Conservation (phyloP, 371 early-diverging fungal species). For the Fennellomyces sp. region DNA sequence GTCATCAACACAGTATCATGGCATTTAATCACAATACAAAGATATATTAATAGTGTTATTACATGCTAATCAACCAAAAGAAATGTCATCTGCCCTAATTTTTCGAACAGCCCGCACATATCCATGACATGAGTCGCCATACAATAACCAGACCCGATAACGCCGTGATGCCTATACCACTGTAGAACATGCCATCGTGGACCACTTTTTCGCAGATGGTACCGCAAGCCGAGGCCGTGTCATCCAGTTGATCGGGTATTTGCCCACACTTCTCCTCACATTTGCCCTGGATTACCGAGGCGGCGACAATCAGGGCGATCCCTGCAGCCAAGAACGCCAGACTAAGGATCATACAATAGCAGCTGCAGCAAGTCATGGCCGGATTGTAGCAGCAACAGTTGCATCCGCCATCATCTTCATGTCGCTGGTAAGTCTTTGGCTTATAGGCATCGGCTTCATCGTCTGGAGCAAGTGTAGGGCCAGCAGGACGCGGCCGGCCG, state of each 20-base stretch:
- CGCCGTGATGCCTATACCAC: conserved; percentile 28
- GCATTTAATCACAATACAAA: no score
- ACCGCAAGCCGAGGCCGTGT: conserved; percentile 10
- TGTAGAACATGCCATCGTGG: conserved; percentile 28
- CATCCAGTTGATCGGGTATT: conserved; percentile 13
- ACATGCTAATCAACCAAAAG: no score
- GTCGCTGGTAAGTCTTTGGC: conserved; percentile 16
- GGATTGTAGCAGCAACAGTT: conserved; percentile 30
- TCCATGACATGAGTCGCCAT: conserved; percentile 29
- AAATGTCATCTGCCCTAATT: neutral
- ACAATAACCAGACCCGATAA: conserved; percentile 26
- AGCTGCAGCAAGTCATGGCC: conserved; percentile 29
- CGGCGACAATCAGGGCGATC: conserved; percentile 28
- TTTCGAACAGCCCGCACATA: conserved; percentile 19
- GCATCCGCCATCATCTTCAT: conserved; percentile 12
- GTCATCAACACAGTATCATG: no score
- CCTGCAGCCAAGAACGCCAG: conserved; percentile 28
- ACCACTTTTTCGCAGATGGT: conserved; percentile 30
- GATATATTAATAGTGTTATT: no score
- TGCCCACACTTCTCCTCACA: conserved; percentile 19
- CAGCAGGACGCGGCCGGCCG: neutral
- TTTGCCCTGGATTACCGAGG: conserved; percentile 22
- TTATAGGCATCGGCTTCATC: conserved; percentile 22
- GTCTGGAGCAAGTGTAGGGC: conserved; percentile 17
- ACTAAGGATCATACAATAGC: conserved; percentile 26